phyloP scores from a whole-genome alignment of 306 rosid species.

The Prinsepia uniflora region DNA sequence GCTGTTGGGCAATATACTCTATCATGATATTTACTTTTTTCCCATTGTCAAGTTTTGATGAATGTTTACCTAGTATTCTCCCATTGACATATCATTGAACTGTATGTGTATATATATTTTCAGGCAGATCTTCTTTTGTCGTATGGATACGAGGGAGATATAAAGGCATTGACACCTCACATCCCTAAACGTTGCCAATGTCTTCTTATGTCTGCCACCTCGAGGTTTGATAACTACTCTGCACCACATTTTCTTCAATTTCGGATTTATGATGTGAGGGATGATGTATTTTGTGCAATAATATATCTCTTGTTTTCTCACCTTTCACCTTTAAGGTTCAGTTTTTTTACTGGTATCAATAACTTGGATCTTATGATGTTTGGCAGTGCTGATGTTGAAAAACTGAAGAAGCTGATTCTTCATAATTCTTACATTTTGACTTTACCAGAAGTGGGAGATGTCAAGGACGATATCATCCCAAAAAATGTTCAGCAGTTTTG shows the following conservation, averaged over 20 bases:
- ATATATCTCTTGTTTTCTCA: background rate
- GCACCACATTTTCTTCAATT: background rate
- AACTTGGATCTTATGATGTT: conserved; percentile 16
- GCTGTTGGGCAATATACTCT: background rate
- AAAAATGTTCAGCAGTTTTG: conserved; percentile 88
- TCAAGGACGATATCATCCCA: conserved; percentile 74
- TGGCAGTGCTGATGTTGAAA: conserved; percentile 85
- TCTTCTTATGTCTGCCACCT: conserved; percentile 95
- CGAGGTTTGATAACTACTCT: conserved; percentile 57
- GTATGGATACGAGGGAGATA: conserved; percentile 82
- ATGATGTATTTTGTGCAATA: conserved; percentile 9
- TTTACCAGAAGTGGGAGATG: conserved; percentile 76
- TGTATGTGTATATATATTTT: conserved; percentile 19
- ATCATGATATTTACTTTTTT: background rate
- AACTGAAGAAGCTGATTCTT: conserved; percentile 83
- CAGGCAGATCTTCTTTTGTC: conserved; percentile 98
- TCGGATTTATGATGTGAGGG: conserved; percentile 19
- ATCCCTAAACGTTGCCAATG: conserved; percentile 87
- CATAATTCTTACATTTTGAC: conserved; percentile 87
- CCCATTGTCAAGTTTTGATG: background rate
- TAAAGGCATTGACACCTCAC: conserved; percentile 74
- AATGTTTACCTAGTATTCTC: background rate
- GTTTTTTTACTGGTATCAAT: background rate
- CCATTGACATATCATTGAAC: conserved; percentile 15
- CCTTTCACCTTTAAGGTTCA: background rate